Evolutionary conservation across 1,284 basidiomycete genomes (phyloP).

Genomic region (Leccinum angustisporum): DNA sequence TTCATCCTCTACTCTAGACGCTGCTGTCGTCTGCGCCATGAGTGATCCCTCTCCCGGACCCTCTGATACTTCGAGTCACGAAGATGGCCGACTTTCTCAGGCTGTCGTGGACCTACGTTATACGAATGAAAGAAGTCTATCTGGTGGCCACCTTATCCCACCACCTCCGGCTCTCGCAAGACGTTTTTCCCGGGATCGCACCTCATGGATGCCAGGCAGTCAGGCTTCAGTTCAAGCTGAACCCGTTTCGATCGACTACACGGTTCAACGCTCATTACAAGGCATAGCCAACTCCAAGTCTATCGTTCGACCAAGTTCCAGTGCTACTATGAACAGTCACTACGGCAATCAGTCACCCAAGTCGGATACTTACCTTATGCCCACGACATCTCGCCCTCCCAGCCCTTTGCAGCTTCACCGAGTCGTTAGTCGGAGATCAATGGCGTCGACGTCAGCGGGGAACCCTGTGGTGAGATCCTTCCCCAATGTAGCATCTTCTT

Average conservation of each 20-base stretch:
- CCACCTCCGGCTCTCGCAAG: background rate
- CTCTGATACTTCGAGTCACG: background rate
- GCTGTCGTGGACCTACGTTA: background rate
- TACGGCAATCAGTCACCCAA: background rate
- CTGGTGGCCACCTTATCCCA: background rate
- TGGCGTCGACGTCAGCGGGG: background rate
- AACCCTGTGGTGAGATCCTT: background rate
- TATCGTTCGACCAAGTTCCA: background rate
- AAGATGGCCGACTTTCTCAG: background rate
- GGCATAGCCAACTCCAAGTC: background rate
- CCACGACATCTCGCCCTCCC: background rate
- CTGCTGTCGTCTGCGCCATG: background rate
- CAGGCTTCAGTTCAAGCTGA: background rate
- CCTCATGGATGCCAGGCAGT: background rate
- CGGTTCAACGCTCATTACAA: background rate
- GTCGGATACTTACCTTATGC: background rate
- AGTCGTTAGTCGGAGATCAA: background rate
- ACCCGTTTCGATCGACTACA: background rate
- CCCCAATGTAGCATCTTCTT: background rate
- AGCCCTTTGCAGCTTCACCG: background rate
- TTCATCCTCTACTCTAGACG: background rate
- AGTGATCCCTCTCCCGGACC: background rate
- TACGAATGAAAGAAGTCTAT: background rate
- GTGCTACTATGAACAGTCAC: background rate
- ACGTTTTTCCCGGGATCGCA: background rate